Conservation (phyloP, 2,329 filamentous ascomycete genomes). For the Cercospora sp. region DNA sequence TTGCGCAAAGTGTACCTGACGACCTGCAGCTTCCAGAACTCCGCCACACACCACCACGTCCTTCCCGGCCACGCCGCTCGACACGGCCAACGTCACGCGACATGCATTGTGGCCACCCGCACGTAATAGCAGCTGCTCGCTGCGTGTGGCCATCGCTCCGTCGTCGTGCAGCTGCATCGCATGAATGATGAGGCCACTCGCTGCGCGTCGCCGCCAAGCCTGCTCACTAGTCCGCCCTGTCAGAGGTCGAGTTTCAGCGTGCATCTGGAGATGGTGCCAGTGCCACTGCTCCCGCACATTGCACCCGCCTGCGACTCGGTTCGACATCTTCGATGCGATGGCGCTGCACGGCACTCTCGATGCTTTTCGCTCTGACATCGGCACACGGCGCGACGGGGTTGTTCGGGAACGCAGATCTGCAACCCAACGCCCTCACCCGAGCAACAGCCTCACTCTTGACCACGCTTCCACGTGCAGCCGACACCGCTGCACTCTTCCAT, state of each 20-base stretch:
- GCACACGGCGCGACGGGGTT: background rate
- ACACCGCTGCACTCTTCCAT: background rate
- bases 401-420: slow-evolving; percentile 2
- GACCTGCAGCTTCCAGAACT: background rate
- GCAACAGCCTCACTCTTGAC: background rate
- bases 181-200: background rate
- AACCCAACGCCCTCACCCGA: background rate
- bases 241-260: background rate
- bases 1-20: background rate
- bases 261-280: background rate
- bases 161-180: background rate
- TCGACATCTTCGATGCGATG: background rate
- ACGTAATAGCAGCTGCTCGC: background rate
- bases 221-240: background rate
- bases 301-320: background rate
- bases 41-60: background rate
- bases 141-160: background rate
- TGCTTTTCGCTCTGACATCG: background rate
- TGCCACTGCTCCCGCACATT: background rate
- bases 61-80: background rate
- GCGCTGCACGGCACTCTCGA: background rate
- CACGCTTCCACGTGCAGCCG: background rate
- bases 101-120: background rate
- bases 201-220: background rate
- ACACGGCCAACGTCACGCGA: background rate